phyloP scores from a whole-genome alignment of 2,329 filamentous ascomycete species.

The Penicillium paneum region DNA sequence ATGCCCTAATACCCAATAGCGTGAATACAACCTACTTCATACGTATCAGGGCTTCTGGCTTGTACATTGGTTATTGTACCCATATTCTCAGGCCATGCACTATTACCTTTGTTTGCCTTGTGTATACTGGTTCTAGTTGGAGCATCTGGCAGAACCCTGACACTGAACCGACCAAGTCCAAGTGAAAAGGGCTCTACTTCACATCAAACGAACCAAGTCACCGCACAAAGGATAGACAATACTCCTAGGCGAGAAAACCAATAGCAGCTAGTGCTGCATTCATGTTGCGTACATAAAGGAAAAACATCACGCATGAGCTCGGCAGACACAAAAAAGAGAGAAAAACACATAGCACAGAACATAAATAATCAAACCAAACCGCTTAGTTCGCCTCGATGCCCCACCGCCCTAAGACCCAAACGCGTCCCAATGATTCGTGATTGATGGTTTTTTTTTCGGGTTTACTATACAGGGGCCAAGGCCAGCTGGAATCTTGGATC shows the following conservation, averaged over 20 bases:
- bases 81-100: neutral
- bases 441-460: constrained; percentile 26
- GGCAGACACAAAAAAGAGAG: constrained; percentile 13
- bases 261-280: constrained; percentile 18
- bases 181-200: neutral
- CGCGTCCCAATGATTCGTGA: constrained; percentile 37
- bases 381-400: constrained; percentile 42
- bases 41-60: neutral
- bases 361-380: constrained; percentile 33
- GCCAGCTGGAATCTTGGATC: constrained; percentile 21
- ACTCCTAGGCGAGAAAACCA: constrained; percentile 9
- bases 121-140: neutral
- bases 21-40: neutral
- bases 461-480: constrained; percentile 41
- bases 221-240: neutral
- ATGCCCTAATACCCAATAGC: neutral
- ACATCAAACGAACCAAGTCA: neutral
- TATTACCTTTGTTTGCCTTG: neutral
- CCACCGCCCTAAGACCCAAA: constrained; percentile 35
- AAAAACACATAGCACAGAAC: constrained; percentile 21
- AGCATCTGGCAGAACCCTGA: neutral
- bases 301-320: constrained; percentile 22
- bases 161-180: neutral
- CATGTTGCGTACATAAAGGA: constrained; percentile 15
- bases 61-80: neutral